Percentiles rank a stretch among this genome's conserved stretches.
phyloP scores from a whole-genome alignment of 805 yeast genomes.

The Wickerhamomyces xylosicus region DNA sequence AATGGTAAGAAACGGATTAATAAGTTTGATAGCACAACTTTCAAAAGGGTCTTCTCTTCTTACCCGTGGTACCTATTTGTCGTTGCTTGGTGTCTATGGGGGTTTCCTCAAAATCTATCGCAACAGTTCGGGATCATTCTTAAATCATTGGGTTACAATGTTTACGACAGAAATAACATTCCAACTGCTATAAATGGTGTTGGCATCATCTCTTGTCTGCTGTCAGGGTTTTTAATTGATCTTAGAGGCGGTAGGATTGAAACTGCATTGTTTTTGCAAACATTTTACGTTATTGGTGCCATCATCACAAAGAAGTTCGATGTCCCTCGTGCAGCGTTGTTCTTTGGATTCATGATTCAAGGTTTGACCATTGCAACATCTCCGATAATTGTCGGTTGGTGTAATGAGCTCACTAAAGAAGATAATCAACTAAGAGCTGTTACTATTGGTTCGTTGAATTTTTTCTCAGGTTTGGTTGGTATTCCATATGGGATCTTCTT shows the following conservation, averaged over 20 bases:
- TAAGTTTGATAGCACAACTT: conserved; percentile 6
- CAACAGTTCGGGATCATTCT: conserved; percentile 11
- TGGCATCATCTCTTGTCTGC: conserved; percentile 10
- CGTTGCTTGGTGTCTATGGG: conserved; percentile 9
- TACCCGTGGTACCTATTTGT: conserved; percentile 16
- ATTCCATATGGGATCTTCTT: conserved; percentile 10
- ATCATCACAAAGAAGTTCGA: conserved; percentile 9
- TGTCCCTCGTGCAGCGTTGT: conserved; percentile 10
- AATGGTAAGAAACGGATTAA: conserved; percentile 11
- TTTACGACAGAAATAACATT: conserved; percentile 16
- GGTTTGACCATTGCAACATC: conserved; percentile 12
- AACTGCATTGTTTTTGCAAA: conserved; percentile 3
- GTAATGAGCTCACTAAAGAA: conserved; percentile 16
- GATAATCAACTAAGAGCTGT: conserved; percentile 17
- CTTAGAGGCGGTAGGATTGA: conserved; percentile 11
- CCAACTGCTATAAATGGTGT: conserved; percentile 13
- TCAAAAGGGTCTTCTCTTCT: conserved; percentile 11
- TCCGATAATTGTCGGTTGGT: conserved; percentile 15
- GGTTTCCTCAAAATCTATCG: conserved; percentile 5
- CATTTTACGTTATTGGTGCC: conserved; percentile 11
- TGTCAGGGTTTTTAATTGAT: conserved; percentile 13
- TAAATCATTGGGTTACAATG: conserved; percentile 13
- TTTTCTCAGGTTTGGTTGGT: conserved; percentile 9
- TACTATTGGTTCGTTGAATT: conserved; percentile 15
- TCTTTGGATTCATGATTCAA: conserved; percentile 9